These are phyloP conservation scores for Thinopyrum obtusiflorum DNA, from an alignment of 202 grass and related monocot species.

Conservation along the genomic window DNA sequence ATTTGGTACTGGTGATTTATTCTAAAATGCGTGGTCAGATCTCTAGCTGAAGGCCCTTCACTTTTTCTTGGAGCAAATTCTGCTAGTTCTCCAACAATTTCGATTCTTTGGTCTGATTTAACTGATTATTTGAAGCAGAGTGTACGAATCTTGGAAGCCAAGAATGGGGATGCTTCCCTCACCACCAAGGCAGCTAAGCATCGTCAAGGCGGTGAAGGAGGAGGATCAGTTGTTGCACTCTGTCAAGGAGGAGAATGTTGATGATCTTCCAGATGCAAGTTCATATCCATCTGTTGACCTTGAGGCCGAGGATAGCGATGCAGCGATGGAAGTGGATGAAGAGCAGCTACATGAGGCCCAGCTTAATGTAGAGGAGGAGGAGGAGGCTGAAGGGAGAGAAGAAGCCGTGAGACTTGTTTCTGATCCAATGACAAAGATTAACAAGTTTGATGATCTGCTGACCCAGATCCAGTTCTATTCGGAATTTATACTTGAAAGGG, in stretches of 20 bases:
- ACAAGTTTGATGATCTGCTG: conserved; percentile 67
- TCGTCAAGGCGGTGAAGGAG: conserved; percentile 33
- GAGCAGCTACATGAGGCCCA: conserved; percentile 35
- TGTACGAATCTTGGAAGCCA: conserved; percentile 39
- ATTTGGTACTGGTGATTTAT: background rate
- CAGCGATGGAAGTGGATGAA: conserved; percentile 62
- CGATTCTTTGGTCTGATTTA: background rate
- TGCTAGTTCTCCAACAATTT: background rate
- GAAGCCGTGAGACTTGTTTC: conserved; percentile 29
- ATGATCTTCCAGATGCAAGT: background rate
- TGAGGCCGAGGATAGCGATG: conserved; percentile 69
- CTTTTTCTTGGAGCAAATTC: background rate
- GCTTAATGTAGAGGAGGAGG: conserved; percentile 20
- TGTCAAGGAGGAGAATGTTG: conserved; percentile 17
- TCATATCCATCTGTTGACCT: conserved; percentile 46
- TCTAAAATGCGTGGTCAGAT: background rate
- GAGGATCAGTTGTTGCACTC: conserved; percentile 48
- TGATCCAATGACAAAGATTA: conserved; percentile 49
- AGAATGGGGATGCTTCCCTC: conserved; percentile 20
- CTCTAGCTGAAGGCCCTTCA: background rate
- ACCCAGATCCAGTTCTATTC: conserved; percentile 71
- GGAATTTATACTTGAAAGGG: conserved; percentile 77
- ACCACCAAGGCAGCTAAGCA: background rate
- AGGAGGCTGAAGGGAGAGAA: conserved; percentile 27
- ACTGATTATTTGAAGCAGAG: conserved; percentile 23